These are phyloP conservation scores for Oemleria cerasiformis DNA, from an alignment of 306 rosid genomes.

Conservation along the genomic window DNA sequence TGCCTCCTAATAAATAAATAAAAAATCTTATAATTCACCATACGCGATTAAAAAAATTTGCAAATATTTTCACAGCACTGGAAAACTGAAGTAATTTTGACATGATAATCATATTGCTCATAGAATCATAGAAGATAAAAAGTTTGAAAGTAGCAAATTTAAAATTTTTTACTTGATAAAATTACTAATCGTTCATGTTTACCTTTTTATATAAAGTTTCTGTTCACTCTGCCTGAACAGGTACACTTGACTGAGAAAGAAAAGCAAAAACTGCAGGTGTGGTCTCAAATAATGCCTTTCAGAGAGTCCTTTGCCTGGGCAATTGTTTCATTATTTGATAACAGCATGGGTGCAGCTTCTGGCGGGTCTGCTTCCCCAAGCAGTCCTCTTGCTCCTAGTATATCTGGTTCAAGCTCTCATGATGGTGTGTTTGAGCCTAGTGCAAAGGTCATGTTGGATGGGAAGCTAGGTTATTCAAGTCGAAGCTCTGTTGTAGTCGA, in stretches of 20 bases:
- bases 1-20: too few relatives aligned
- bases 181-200: neutral
- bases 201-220: conserved; percentile 2
- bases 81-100: too few relatives aligned
- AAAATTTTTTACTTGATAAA: neutral
- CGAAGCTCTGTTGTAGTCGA: conserved; percentile 90
- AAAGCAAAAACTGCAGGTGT: conserved; percentile 98
- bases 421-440: conserved; percentile 94
- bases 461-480: conserved; percentile 76
- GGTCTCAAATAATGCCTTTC: conserved; percentile 99
- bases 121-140: too few relatives aligned
- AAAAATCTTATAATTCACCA: too few relatives aligned
- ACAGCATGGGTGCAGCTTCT: conserved; percentile 87
- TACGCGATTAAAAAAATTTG: too few relatives aligned
- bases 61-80: too few relatives aligned
- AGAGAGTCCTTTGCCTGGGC: conserved; percentile 98
- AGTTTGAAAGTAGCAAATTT: too few relatives aligned
- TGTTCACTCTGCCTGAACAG: conserved; percentile 44
- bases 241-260: conserved; percentile 92
- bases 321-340: conserved; percentile 90
- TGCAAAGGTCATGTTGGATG: conserved; percentile 81
- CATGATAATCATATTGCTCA: too few relatives aligned
- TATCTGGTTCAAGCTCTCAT: conserved; percentile 84
- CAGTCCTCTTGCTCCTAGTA: conserved; percentile 96
- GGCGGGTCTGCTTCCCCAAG: conserved; percentile 99